A percentile compares a stretch with the other conserved stretches of the same genome.
phyloP scores from a whole-genome alignment of 352 stramenopile species.

The Pythium dissimile region DNA sequence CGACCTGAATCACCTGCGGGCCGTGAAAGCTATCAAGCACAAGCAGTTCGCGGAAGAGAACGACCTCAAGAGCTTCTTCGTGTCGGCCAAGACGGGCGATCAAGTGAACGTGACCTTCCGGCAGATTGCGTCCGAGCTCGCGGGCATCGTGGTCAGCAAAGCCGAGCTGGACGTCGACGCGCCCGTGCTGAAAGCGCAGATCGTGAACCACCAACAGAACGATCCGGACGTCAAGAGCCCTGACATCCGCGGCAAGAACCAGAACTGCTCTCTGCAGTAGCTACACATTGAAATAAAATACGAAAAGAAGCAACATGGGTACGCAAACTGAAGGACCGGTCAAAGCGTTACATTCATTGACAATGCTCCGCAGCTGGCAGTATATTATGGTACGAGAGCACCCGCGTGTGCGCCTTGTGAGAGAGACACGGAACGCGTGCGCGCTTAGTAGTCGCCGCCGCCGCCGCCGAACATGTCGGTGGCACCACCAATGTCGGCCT shows the following conservation, averaged over 20 bases:
- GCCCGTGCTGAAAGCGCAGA: constrained; percentile 87
- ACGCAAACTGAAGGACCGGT: constrained; percentile 30
- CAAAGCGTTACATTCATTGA: constrained; percentile 72
- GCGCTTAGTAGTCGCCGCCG: constrained; percentile 81
- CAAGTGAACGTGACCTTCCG: constrained; percentile 86
- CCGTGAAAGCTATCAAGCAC: constrained; percentile 86
- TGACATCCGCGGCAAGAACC: constrained; percentile 48
- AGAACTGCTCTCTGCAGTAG: constrained; percentile 55
- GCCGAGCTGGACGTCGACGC: constrained; percentile 82
- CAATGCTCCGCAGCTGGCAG: constrained; percentile 21
- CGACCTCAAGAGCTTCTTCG: constrained; percentile 88
- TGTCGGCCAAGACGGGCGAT: constrained; percentile 94
- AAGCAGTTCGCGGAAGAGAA: constrained; percentile 94
- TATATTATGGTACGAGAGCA: constrained; percentile 16
- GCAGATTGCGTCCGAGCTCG: constrained; percentile 81
- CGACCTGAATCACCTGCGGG: constrained; percentile 89
- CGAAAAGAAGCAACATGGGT: neutral
- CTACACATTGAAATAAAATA: neutral
- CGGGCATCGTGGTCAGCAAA: constrained; percentile 78
- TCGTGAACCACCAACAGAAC: constrained; percentile 91
- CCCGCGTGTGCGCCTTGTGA: neutral
- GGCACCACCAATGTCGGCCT: constrained; percentile 80
- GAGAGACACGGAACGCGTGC: neutral
- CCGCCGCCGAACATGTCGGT: constrained; percentile 88
- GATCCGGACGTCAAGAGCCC: constrained; percentile 85